phyloP scores from a whole-genome alignment of 352 stramenopile genomes.

The Phytopythium delawarense region DNA sequence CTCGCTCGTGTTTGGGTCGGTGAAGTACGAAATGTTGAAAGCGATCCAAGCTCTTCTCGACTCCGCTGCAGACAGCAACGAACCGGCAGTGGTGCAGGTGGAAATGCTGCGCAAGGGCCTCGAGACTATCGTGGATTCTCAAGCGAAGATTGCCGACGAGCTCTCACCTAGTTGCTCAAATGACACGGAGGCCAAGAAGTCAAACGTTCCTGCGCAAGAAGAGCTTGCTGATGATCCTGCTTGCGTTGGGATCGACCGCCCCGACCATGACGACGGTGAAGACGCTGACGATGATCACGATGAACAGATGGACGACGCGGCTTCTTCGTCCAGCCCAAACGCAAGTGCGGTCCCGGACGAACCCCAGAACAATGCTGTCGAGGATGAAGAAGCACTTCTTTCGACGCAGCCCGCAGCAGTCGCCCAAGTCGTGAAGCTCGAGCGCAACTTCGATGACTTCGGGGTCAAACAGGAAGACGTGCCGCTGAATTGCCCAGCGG shows the following conservation, averaged over 20 bases:
- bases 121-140: neutral
- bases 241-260: neutral
- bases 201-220: neutral
- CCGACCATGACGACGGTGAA: neutral
- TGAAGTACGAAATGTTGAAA: neutral
- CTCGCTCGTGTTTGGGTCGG: neutral
- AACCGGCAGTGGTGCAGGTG: neutral
- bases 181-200: neutral
- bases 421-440: constrained; percentile 14
- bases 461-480: constrained; percentile 26
- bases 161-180: too few relatives aligned
- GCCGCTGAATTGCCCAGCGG: constrained; percentile 15
- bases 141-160: neutral
- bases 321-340: neutral
- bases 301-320: neutral
- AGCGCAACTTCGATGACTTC: constrained; percentile 15
- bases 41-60: constrained; percentile 1
- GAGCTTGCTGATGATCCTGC: neutral
- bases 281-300: neutral
- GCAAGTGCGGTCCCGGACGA: neutral
- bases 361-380: neutral
- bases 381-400: neutral
- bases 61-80: neutral
- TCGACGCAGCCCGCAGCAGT: neutral
- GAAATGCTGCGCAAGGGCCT: constrained; percentile 4